A percentile compares a stretch with the other conserved stretches of the same genome.
phyloP scores from a whole-genome alignment of 345 rosid genomes.

The Lepidium aucheri region DNA sequence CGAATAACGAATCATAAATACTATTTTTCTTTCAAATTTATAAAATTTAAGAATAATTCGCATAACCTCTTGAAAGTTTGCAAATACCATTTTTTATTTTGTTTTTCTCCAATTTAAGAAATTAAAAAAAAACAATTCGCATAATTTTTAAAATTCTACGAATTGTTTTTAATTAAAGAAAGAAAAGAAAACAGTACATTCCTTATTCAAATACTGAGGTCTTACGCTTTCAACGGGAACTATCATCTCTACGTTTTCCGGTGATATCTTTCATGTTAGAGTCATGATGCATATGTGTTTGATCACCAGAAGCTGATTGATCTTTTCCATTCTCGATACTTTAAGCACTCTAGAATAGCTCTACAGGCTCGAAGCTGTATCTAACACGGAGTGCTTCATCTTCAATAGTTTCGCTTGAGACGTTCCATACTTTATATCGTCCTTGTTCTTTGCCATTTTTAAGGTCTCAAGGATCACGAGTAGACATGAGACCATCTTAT shows the following conservation, averaged over 20 bases:
- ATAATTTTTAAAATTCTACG: too few species aligned
- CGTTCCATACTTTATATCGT: slow-evolving; percentile 35
- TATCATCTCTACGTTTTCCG: neutral
- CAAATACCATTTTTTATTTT: too few species aligned
- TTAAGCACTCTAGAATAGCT: slow-evolving; percentile 34
- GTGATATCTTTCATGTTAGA: neutral
- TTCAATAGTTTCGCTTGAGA: slow-evolving; percentile 46
- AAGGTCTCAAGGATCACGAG: neutral
- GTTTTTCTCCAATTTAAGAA: too few species aligned
- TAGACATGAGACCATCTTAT: neutral
- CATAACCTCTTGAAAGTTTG: too few species aligned
- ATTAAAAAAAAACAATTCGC: too few species aligned
- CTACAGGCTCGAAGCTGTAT: slow-evolving; percentile 48
- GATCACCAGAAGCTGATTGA: neutral
- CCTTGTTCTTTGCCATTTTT: slow-evolving; percentile 40
- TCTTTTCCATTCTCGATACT: slow-evolving; percentile 2
- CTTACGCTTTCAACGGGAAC: neutral
- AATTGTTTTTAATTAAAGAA: too few species aligned
- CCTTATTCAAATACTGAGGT: too few species aligned
- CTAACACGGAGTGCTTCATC: slow-evolving; percentile 34
- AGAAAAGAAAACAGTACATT: too few species aligned
- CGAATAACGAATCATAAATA: too few species aligned
- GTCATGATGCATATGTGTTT: neutral
- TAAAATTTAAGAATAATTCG: too few species aligned
- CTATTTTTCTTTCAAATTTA: too few species aligned